A percentile compares a stretch with the other conserved stretches of the same genome.
phyloP scores from a whole-genome alignment of 2,329 filamentous ascomycete genomes.

The Aspergillus intermedius region DNA sequence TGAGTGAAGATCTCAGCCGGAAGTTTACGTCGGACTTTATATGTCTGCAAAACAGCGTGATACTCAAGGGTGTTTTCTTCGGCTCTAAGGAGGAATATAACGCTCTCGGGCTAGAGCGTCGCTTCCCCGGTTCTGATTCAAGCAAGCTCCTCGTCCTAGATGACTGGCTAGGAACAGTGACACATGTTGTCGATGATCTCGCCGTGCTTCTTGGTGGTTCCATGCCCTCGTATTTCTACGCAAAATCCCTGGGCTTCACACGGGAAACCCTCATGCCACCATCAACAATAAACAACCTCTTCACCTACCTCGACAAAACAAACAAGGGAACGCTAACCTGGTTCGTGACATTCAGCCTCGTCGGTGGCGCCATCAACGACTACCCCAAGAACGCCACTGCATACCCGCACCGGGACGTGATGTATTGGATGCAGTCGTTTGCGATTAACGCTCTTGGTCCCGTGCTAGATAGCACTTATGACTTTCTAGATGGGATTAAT shows the following conservation, averaged over 20 bases:
- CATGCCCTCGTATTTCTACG: slow-evolving; percentile 48
- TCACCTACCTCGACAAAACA: slow-evolving; percentile 47
- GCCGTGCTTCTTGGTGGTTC: slow-evolving; percentile 25
- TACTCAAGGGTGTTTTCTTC: slow-evolving; percentile 57
- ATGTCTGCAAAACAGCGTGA: slow-evolving; percentile 46
- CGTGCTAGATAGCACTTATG: slow-evolving; percentile 41
- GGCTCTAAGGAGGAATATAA: slow-evolving; percentile 53
- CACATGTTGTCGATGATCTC: slow-evolving; percentile 19
- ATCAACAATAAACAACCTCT: slow-evolving; percentile 43
- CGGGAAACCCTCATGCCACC: slow-evolving; percentile 44
- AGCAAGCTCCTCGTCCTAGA: slow-evolving; percentile 19
- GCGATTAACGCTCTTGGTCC: slow-evolving; percentile 44
- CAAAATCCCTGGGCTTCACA: slow-evolving; percentile 53
- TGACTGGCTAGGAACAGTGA: slow-evolving; percentile 24
- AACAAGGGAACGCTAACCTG: slow-evolving; percentile 50
- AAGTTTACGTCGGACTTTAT: slow-evolving; percentile 55
- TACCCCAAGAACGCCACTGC: slow-evolving; percentile 51
- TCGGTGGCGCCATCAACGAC: slow-evolving; percentile 56
- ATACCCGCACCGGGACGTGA: slow-evolving; percentile 58
- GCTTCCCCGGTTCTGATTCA: slow-evolving; percentile 18
- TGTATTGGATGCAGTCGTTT: slow-evolving; percentile 60
- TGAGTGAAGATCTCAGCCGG: slow-evolving; percentile 50
- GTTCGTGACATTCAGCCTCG: slow-evolving; percentile 58
- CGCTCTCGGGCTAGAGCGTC: slow-evolving; percentile 24
- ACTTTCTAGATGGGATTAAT: slow-evolving; percentile 52